A percentile compares a stretch with the other conserved stretches of the same genome.
phyloP scores from a whole-genome alignment of 1,139 yeast species.

The Kluyveromyces sp. region DNA sequence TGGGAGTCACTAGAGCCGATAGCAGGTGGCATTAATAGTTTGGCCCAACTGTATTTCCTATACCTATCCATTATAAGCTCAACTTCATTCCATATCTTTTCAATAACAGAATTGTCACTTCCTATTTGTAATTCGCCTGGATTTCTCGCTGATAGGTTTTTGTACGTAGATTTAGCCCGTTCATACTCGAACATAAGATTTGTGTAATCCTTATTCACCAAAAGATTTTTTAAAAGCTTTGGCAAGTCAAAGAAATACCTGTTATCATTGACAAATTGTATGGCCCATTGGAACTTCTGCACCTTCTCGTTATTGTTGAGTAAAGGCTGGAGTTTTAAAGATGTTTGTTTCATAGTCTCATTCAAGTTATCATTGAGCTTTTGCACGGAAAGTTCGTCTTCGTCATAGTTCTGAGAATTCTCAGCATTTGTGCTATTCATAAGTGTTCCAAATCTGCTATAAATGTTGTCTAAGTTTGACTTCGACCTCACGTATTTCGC shows the following conservation, averaged over 20 bases:
- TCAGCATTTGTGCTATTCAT: slow-evolving; percentile 26
- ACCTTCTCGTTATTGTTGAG: slow-evolving; percentile 56
- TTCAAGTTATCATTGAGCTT: slow-evolving; percentile 42
- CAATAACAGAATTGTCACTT: slow-evolving; percentile 25
- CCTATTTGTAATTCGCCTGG: slow-evolving; percentile 2
- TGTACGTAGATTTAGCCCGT: slow-evolving; percentile 38
- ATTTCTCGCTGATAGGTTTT: slow-evolving; percentile 19
- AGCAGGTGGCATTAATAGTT: slow-evolving; percentile 35
- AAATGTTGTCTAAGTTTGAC: slow-evolving; percentile 52
- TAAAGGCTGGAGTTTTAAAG: slow-evolving; percentile 69
- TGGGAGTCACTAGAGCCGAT: slow-evolving; percentile 22
- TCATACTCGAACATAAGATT: slow-evolving; percentile 63
- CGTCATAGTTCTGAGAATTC: not conserved
- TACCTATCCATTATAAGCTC: slow-evolving; percentile 58
- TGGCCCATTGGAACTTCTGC: slow-evolving; percentile 48
- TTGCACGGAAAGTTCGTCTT: slow-evolving; percentile 27
- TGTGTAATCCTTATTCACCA: slow-evolving; percentile 60
- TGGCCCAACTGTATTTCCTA: slow-evolving; percentile 54
- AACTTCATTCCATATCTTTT: slow-evolving; percentile 60
- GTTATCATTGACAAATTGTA: slow-evolving; percentile 56
- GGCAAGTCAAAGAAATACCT: slow-evolving; percentile 69
- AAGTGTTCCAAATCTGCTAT: slow-evolving; percentile 39
- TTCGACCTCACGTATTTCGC: slow-evolving; percentile 71
- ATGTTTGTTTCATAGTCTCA: slow-evolving; percentile 45
- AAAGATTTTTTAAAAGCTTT: slow-evolving; percentile 42